A percentile compares a stretch with the other conserved stretches of the same genome.
Conservation (phyloP, 495 filamentous ascomycete genomes). For the Neurospora sp. region DNA sequence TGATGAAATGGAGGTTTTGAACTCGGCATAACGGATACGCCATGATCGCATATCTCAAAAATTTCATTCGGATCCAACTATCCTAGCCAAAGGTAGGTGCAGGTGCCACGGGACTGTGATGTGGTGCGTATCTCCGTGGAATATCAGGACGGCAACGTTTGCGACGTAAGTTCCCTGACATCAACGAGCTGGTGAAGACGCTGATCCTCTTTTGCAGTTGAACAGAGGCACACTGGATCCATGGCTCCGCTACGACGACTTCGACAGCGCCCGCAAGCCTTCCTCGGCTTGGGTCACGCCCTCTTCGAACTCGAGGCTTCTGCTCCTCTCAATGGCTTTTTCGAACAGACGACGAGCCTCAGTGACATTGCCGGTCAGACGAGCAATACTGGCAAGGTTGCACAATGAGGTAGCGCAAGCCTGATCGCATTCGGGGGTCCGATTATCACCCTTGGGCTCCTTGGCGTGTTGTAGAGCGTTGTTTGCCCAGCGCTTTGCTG, state of each 20-base stretch:
- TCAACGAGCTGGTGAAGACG: neutral
- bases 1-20: neutral
- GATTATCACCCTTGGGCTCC: constrained; percentile 35
- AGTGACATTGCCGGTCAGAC: constrained; percentile 52
- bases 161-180: neutral
- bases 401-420: constrained; percentile 75
- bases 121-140: neutral
- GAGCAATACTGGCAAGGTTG: constrained; percentile 76
- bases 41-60: neutral
- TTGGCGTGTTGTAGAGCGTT: constrained; percentile 57
- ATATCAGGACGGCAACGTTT: neutral
- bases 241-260: neutral
- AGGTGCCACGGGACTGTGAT: neutral
- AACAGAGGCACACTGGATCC: neutral
- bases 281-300: constrained; percentile 52
- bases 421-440: constrained; percentile 74
- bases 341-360: constrained; percentile 54
- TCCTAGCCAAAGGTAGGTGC: neutral
- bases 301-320: constrained; percentile 52
- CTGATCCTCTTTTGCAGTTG: neutral
- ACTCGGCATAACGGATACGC: neutral
- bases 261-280: constrained; percentile 29
- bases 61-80: neutral
- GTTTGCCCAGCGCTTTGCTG: constrained; percentile 62
- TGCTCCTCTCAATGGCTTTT: constrained; percentile 54